Percentiles rank a stretch among this genome's conserved stretches.
These are phyloP conservation scores for Piromyces finnis DNA, from an alignment of 192 early-diverging fungal genomes.

Conservation along the genomic window DNA sequence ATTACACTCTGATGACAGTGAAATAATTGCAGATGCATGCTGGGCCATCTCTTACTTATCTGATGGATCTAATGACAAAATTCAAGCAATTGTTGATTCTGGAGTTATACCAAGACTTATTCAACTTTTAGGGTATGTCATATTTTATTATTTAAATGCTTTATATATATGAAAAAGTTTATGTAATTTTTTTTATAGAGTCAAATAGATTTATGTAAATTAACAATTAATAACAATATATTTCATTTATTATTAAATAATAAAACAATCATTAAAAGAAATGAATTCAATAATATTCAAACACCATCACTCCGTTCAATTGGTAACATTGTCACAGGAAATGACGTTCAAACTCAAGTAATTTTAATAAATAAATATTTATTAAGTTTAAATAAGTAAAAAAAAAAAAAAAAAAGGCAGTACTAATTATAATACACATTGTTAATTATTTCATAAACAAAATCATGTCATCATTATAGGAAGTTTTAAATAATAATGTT, in stretches of 20 bases:
- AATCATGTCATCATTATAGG: neutral
- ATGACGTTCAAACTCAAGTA: neutral
- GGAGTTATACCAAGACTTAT: neutral
- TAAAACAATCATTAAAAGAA: neutral
- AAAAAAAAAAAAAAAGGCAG: too few relatives aligned
- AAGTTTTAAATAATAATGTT: neutral
- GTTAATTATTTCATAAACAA: too few relatives aligned
- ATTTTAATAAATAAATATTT: neutral
- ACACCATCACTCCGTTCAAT: neutral
- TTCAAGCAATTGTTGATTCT: neutral
- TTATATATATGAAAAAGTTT: too few relatives aligned
- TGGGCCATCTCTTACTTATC: neutral
- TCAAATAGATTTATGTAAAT: too few relatives aligned
- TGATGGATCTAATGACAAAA: neutral
- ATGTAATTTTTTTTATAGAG: too few relatives aligned
- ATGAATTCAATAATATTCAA: neutral
- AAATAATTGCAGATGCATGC: neutral
- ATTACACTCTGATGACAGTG: neutral
- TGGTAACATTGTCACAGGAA: neutral
- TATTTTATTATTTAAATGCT: too few relatives aligned
- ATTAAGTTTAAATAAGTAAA: too few relatives aligned
- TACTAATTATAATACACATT: too few relatives aligned
- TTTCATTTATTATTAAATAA: too few relatives aligned
- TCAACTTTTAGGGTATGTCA: neutral
- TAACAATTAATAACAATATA: too few relatives aligned